Base-by-base conservation (phyloP, 192 early-diverging fungal species). In the Podila verticillata region DNA sequence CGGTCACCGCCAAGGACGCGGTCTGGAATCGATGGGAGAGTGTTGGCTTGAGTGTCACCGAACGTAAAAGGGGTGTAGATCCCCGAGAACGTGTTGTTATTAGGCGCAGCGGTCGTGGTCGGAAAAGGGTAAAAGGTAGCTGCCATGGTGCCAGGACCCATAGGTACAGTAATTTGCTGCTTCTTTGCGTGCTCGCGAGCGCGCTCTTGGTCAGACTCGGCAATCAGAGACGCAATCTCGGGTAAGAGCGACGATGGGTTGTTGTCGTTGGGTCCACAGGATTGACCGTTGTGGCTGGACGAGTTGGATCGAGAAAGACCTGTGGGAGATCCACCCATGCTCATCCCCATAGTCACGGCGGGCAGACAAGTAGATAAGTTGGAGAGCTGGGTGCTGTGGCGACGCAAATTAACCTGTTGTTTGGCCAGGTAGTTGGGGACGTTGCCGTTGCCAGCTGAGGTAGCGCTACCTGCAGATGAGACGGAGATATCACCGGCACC, bases 391-490 rank as follows among this genome's bases (percentile, higher is more conserved):
- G 66, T 68, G 34, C 31, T 36, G 36, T 68, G 66, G 22, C 66
- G 66, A 17, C 66, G 66, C 9, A 34, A 7, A 6, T 35, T 49
- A 12, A 32, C 47, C 12, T 39, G 54, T 2, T 77, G 61, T 56
- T 77, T 77, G 32, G 63, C 74, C 29, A 77, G 48, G 30, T 77
- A 77, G 26, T 77, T 66, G 5, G 58, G 58, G 15, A 60, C 61
- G 22, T 20, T 62, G 32, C 32, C n/a, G n/a, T n/a, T n/a, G 9
- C 34, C 28, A n/a, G 61, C 17, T 5, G 61, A 9, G 4, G 32
- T 34, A 24, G 31, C 4, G 61, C 20, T 32, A 62, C 44, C 44
- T 0, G 20, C 47, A 1, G 63, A 64, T 10, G 63, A 64, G n/a
- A 62, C 61, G 0, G 61, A 62, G 34, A 62, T 62, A 8, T 62